Evolutionary conservation across 192 early-diverging fungal genomes (phyloP).

Genomic region (Spinellus fusiger): DNA sequence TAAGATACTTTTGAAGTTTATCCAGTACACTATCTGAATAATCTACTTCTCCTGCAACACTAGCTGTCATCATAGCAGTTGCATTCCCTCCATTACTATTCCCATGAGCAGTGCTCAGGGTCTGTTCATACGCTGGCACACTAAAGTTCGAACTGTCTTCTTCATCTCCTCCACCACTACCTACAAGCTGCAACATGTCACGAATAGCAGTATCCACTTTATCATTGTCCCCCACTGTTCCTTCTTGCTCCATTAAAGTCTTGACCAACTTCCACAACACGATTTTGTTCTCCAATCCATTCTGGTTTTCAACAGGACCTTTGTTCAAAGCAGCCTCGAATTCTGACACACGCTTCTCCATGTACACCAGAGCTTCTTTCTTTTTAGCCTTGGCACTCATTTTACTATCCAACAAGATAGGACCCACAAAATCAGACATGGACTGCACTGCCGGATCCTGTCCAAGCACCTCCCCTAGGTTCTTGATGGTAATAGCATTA

Average conservation of each 20-base stretch:
- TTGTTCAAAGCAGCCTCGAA: slow-evolving; percentile 2
- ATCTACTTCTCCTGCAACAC: background rate
- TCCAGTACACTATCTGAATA: slow-evolving; percentile 35
- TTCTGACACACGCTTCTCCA: slow-evolving; percentile 30
- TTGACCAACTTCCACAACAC: slow-evolving; percentile 61
- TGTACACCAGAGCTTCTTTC: slow-evolving; percentile 37
- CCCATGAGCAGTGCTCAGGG: no score
- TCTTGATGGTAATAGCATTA: slow-evolving; percentile 46
- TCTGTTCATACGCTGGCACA: slow-evolving; percentile 27
- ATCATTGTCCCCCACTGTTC: slow-evolving; percentile 44
- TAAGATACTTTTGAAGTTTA: slow-evolving; percentile 54
- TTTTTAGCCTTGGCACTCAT: slow-evolving; percentile 37
- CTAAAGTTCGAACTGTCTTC: slow-evolving; percentile 23
- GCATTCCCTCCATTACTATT: no score
- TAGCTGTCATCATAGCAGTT: background rate
- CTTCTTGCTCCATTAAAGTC: slow-evolving; percentile 59
- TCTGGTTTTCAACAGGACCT: background rate
- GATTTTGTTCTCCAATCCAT: slow-evolving; percentile 4
- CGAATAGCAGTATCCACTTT: slow-evolving; percentile 45
- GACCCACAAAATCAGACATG: slow-evolving; percentile 40
- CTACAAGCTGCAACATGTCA: slow-evolving; percentile 29
- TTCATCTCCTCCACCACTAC: slow-evolving; percentile 1
- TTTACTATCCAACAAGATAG: slow-evolving; percentile 50
- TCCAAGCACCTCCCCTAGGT: slow-evolving; percentile 39
- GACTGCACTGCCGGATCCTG: slow-evolving; percentile 9